A percentile compares a stretch with the other conserved stretches of the same genome.
Conservation (phyloP, 345 rosid species). For the Mangifera indica region DNA sequence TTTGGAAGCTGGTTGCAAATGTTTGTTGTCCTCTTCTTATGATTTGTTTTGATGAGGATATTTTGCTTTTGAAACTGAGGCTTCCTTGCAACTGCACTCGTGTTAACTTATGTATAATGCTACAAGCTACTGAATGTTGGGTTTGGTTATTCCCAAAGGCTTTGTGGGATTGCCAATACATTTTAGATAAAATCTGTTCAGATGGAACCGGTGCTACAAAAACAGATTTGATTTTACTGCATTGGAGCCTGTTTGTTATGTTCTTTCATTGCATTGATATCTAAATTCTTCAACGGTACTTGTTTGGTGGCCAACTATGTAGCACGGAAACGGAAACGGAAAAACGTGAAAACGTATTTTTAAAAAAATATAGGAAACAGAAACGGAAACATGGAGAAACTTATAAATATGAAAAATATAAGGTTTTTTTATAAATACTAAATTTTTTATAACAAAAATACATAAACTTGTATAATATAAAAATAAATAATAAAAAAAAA, state of each 20-base stretch:
- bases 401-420: too few relatives aligned
- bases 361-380: too few relatives aligned
- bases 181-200: neutral
- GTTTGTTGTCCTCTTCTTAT: neutral
- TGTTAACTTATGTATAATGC: neutral
- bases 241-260: neutral
- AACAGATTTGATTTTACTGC: neutral
- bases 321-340: too few relatives aligned
- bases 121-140: neutral
- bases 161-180: neutral
- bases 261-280: neutral
- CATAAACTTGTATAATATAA: too few relatives aligned
- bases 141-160: neutral
- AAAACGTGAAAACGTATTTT: too few relatives aligned
- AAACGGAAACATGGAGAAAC: too few relatives aligned
- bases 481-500: too few relatives aligned
- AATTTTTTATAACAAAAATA: too few relatives aligned
- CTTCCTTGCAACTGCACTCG: neutral
- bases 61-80: neutral
- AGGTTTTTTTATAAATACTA: too few relatives aligned
- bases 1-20: neutral
- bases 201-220: neutral
- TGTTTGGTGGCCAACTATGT: conserved; percentile 6
- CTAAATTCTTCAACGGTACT: neutral
- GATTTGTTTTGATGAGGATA: neutral